Base-by-base conservation (phyloP, 257 asterid genomes). In the Verbena officinalis region DNA sequence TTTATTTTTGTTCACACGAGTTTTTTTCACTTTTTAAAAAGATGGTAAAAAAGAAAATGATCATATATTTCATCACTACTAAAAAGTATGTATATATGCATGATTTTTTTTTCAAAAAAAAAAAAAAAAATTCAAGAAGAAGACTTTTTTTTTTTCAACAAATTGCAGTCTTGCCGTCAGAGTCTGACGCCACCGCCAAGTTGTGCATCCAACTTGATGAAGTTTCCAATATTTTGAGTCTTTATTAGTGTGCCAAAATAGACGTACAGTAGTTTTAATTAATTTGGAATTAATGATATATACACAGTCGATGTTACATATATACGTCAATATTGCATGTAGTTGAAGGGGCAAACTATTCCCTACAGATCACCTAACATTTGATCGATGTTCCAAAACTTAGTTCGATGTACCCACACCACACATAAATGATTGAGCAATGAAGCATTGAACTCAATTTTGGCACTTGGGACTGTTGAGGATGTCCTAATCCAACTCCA, bases 341-440 rank as follows among this genome's bases (percentile, higher is more conserved):
- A 57, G 76, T 53, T 73, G 73, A 72, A 66, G 65, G 40, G 68
- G 51, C 77, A 68, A 39, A 48, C 17, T 65, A 72, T 67, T 65
- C 85, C 82, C 83, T 77, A 82, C 79, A 64, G 1, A 21, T 17
- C 20, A 55, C 42, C 23, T 68, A 48, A 67, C 44, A 53, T 43
- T 45, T 52, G 71, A n/a, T n/a, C n/a, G n/a, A 54, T 33, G 57
- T 40, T 24, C 62, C 53, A 59, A 65, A 42, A 34, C 68, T 64
- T 58, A 59, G 83, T 81, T 81, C 83, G n/a, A 84, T 84, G 85
- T 40, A 83, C 69, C 70, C 31, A 42, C 19, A 9, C 44, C 51
- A n/a, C n/a, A n/a, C n/a, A n/a, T n/a, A n/a, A n/a, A 39, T 65
- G 39, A 42, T 46, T 20, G n/a, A 36, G 23, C 59, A 45, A 39